Evolutionary conservation across 1,284 basidiomycete genomes (phyloP).

Genomic region (Ganoderma meredithae): DNA sequence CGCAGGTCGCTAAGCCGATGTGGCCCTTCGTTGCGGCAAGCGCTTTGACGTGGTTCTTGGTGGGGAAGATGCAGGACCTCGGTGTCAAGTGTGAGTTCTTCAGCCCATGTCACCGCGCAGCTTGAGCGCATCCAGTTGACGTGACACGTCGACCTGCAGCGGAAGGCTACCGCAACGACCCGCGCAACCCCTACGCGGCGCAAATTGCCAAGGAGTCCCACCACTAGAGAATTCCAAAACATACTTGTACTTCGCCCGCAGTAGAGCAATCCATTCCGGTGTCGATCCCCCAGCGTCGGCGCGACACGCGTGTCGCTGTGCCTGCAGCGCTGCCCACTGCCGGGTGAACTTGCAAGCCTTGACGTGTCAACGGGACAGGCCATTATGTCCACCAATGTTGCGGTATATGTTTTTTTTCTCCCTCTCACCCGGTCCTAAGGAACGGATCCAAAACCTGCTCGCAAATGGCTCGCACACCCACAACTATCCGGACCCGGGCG

Average conservation of each 20-base stretch:
- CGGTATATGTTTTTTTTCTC: not conserved
- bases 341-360: not conserved
- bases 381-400: not conserved
- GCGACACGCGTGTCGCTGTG: not conserved
- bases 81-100: constrained; percentile 70
- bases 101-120: constrained; percentile 6
- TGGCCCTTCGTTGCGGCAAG: constrained; percentile 80
- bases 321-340: not conserved
- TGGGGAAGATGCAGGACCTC: constrained; percentile 67
- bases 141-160: constrained; percentile 49
- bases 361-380: not conserved
- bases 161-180: constrained; percentile 71
- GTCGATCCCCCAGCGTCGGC: constrained; percentile 13
- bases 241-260: constrained; percentile 12
- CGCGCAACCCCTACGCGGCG: constrained; percentile 81
- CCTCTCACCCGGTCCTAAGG: not conserved
- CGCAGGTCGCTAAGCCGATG: constrained; percentile 70
- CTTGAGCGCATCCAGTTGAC: constrained; percentile 13
- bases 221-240: constrained; percentile 37
- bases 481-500: not conserved
- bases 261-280: constrained; percentile 21
- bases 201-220: constrained; percentile 67
- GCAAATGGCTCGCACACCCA: not conserved
- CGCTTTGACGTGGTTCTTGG: constrained; percentile 68
- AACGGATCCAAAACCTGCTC: not conserved